Percentiles rank a stretch among this genome's conserved stretches.
Conservation (phyloP, 129 eudicot genomes). For the Tagetes patula region DNA sequence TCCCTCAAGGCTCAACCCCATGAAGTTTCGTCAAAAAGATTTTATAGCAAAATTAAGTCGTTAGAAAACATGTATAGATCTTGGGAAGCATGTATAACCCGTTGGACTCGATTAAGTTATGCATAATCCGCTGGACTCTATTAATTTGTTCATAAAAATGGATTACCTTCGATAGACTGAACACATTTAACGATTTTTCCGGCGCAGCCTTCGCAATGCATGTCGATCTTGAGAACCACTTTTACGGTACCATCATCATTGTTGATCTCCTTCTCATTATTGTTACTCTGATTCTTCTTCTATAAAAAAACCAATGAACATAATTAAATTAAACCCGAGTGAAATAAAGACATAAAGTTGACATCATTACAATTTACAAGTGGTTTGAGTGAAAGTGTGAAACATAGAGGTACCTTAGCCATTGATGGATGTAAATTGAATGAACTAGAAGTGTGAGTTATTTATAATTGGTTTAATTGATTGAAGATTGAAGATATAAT, state of each 20-base stretch:
- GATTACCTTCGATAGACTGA: constrained; percentile 30
- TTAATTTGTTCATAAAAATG: not conserved
- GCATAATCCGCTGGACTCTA: no score
- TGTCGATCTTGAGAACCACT: constrained; percentile 35
- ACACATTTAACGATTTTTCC: constrained; percentile 25
- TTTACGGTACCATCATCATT: not conserved
- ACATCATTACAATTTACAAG: no score
- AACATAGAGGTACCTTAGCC: not conserved
- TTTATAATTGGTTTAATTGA: not conserved
- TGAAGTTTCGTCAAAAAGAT: no score
- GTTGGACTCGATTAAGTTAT: no score
- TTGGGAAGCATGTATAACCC: no score
- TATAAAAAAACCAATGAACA: not conserved
- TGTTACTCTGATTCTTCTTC: not conserved
- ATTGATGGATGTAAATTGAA: constrained; percentile 3
- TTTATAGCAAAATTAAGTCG: no score
- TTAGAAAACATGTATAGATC: no score
- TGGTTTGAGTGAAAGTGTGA: not conserved
- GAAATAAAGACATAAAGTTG: no score
- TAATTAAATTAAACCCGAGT: not conserved
- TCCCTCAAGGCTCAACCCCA: no score
- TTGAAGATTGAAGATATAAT: not conserved
- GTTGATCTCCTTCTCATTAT: not conserved
- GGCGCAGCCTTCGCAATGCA: constrained; percentile 49
- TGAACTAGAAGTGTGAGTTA: not conserved